Base-by-base conservation (phyloP, 768 basidiomycete species). In the Lepiota brunneoincarnata region DNA sequence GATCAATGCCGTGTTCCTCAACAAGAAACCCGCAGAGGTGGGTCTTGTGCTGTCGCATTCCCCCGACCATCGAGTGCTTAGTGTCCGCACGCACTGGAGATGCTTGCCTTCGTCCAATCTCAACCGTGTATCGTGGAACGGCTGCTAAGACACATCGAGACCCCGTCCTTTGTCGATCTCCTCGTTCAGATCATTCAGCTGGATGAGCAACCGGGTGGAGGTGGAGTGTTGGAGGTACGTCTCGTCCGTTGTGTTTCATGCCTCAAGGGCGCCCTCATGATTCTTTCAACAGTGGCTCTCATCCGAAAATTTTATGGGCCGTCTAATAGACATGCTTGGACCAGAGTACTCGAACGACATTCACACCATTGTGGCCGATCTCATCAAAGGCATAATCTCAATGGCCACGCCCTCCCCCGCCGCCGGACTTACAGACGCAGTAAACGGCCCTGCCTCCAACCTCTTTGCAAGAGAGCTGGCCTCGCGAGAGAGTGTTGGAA, bases 331-430 rank as follows among this genome's bases (percentile, higher is more conserved):
- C 58, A 77, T 94, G 42, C 81, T 99, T 20, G 90, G 93, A 12
- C 93, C 97, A 0, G 67, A 77, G 9, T 75, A 91, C 56, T 79
- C 84, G 18, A 74, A 83, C 34, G 86, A 91, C 54, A 82, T 89
- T 51, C 97, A 98, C 69, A 77, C 83, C 6, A 86, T 93, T 54
- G 91, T 93, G 28, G 81, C 93, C 0, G 97, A 99, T 54, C 78
- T 98, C 51, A 84, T 98, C 64, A 96, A 96, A 67, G 88, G 88
- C 46, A 93, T 98, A 58, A 94, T 99, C 58, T 89, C 92, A 35
- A 88, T 97, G 79, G 91, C 93, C 34, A 87, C 93, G 1, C 91
- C 92, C 5, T 89, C 93, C 0, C 89, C 91, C 2, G 86, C 82
- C 3, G 83, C 83, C 51, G 90, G 78, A 53, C 78, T 93, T 60